phyloP scores from a whole-genome alignment of 1,139 yeast species.

The Lodderomyces parapsilosis region DNA sequence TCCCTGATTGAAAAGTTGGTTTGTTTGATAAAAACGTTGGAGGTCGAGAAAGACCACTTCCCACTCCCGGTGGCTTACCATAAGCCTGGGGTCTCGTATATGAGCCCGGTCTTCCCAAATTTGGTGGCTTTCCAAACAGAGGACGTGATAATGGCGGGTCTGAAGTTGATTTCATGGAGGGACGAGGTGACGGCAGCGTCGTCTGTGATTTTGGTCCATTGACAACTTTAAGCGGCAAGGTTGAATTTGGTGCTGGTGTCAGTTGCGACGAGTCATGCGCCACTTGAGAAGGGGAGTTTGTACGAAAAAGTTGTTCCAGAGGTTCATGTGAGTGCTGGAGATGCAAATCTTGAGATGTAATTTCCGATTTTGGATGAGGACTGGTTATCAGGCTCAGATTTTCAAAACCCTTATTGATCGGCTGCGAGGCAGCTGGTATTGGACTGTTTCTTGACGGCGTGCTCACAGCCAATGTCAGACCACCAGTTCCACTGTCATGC shows the following conservation, averaged over 20 bases:
- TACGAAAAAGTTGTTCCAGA: background rate
- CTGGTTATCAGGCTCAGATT: background rate
- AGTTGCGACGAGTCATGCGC: background rate
- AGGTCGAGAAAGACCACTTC: conserved; percentile 23
- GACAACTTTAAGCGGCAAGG: conserved; percentile 1
- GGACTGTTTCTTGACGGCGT: conserved; percentile 32
- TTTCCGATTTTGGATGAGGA: too few relatives aligned
- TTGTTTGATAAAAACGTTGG: conserved; percentile 36
- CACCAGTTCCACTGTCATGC: conserved; percentile 33
- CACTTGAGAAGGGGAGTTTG: background rate
- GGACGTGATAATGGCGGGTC: conserved; percentile 14
- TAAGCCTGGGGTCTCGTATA: conserved; percentile 22
- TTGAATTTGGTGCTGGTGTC: conserved; percentile 5
- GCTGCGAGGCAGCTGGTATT: conserved; percentile 16
- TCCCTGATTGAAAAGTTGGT: conserved; percentile 17
- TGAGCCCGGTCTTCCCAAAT: conserved; percentile 17
- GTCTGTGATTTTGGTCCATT: background rate
- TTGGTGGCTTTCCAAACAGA: conserved; percentile 18
- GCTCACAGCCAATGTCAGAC: conserved; percentile 9
- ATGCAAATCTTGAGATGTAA: too few relatives aligned
- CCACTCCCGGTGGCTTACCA: conserved; percentile 21
- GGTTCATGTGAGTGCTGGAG: too few relatives aligned
- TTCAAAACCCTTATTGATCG: background rate
- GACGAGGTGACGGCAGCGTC: conserved; percentile 8
- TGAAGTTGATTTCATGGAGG: conserved; percentile 11